Conservation (phyloP, 768 basidiomycete genomes). For the Russula lepida region DNA sequence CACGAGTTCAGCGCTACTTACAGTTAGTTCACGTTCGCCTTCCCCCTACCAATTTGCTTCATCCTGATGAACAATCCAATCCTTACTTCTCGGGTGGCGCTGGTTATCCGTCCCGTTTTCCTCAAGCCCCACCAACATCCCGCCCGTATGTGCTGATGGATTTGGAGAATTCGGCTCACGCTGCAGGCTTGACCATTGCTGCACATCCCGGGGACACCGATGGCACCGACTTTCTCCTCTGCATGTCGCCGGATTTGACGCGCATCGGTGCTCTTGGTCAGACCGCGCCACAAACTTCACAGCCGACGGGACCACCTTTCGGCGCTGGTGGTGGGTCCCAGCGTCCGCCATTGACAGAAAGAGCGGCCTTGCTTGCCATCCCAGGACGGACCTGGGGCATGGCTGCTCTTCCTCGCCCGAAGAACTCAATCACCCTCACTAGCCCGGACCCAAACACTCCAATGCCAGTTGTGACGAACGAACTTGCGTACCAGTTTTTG, state of each 20-base stretch:
- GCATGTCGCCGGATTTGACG: conserved; percentile 67
- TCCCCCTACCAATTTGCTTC: conserved; percentile 65
- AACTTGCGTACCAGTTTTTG: conserved; percentile 76
- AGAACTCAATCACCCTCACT: conserved; percentile 27
- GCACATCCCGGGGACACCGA: conserved; percentile 71
- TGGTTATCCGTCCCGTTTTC: conserved; percentile 41
- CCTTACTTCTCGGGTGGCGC: conserved; percentile 39
- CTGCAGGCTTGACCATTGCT: conserved; percentile 56
- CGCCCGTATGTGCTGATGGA: conserved; percentile 52
- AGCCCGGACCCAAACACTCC: conserved; percentile 30
- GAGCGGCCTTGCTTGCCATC: conserved; percentile 68
- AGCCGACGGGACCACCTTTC: conserved; percentile 37
- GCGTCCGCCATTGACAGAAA: conserved; percentile 65
- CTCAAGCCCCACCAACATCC: conserved; percentile 37
- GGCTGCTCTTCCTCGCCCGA: conserved; percentile 42
- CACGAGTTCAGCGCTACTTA: conserved; percentile 36
- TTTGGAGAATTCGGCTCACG: conserved; percentile 57
- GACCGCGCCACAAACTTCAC: conserved; percentile 36
- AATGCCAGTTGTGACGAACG: conserved; percentile 56
- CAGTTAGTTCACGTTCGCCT: conserved; percentile 73
- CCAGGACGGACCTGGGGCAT: conserved; percentile 82
- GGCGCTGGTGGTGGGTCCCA: conserved; percentile 28
- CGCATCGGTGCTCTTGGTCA: conserved; percentile 65
- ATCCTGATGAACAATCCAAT: conserved; percentile 61
- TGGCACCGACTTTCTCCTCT: conserved; percentile 66